Conservation (phyloP, 2,329 filamentous ascomycete species). For the Emergomyces pasteurianus region DNA sequence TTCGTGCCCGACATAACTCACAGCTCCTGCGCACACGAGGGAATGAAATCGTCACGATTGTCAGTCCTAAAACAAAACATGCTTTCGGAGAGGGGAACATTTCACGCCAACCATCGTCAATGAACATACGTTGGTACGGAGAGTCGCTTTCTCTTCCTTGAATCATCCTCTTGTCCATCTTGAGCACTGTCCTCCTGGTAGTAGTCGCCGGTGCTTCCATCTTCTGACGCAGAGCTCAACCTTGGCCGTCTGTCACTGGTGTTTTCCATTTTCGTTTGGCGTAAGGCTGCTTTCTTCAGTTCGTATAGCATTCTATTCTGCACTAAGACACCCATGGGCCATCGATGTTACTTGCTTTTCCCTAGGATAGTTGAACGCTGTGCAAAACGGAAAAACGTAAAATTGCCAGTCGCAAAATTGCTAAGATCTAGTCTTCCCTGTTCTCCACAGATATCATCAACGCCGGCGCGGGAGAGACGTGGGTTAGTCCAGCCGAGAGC, state of each 20-base stretch:
- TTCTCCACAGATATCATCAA: neutral
- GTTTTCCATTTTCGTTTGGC: neutral
- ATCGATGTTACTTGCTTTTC: neutral
- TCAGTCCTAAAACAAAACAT: neutral
- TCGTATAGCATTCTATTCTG: neutral
- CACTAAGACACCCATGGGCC: neutral
- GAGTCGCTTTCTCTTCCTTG: constrained; percentile 1
- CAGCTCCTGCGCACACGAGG: neutral
- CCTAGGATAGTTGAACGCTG: neutral
- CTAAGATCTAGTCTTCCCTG: neutral
- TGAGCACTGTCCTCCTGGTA: neutral
- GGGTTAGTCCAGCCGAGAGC: neutral
- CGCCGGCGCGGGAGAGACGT: neutral
- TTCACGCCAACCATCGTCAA: neutral
- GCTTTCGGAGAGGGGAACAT: neutral
- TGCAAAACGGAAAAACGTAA: neutral
- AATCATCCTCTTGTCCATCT: neutral
- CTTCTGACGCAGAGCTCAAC: neutral
- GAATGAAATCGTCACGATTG: neutral
- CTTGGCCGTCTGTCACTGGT: neutral
- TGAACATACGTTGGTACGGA: neutral
- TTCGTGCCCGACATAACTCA: neutral
- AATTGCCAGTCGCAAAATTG: neutral
- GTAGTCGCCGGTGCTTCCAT: neutral
- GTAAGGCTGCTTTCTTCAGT: neutral